phyloP scores from a whole-genome alignment of 1,284 basidiomycete genomes.

The Grifola frondosa region DNA sequence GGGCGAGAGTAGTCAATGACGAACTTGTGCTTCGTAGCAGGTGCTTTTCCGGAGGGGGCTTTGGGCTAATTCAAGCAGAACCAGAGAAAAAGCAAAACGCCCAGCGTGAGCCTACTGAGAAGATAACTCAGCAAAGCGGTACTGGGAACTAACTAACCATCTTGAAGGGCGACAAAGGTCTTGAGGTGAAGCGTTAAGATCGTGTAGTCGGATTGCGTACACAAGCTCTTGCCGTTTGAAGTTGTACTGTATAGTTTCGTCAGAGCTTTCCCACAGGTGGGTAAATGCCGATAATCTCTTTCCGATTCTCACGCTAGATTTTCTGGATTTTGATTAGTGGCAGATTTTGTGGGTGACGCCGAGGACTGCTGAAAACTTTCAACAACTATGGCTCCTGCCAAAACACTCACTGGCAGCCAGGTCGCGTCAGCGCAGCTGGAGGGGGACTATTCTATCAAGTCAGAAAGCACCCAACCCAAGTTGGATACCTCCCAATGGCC shows the following conservation, averaged over 20 bases:
- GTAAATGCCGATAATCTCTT: not conserved
- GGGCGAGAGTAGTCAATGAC: constrained; percentile 94
- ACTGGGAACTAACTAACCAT: constrained; percentile 75
- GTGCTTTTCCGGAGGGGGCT: constrained; percentile 66
- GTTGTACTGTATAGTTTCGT: constrained; percentile 31
- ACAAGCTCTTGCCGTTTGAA: constrained; percentile 6
- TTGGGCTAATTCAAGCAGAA: constrained; percentile 54
- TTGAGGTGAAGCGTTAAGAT: constrained; percentile 26
- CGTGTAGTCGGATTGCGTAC: no score
- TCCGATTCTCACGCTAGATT: constrained; percentile 1
- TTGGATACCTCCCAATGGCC: constrained; percentile 98
- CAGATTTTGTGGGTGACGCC: no score
- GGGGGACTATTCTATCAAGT: constrained; percentile 84
- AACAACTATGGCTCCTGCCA: constrained; percentile 46
- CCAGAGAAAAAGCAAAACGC: constrained; percentile 33
- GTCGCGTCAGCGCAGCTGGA: constrained; percentile 69
- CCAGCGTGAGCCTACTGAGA: constrained; percentile 86
- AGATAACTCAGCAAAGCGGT: constrained; percentile 87
- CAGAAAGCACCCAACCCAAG: constrained; percentile 69
- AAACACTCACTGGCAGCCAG: constrained; percentile 57
- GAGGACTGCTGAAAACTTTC: constrained; percentile 20
- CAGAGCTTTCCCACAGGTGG: constrained; percentile 13
- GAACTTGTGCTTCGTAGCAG: constrained; percentile 84
- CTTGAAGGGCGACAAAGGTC: constrained; percentile 34
- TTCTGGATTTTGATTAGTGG: constrained; percentile 7